phyloP scores from a whole-genome alignment of 2,329 filamentous ascomycete genomes.

The Fusarium redolens region DNA sequence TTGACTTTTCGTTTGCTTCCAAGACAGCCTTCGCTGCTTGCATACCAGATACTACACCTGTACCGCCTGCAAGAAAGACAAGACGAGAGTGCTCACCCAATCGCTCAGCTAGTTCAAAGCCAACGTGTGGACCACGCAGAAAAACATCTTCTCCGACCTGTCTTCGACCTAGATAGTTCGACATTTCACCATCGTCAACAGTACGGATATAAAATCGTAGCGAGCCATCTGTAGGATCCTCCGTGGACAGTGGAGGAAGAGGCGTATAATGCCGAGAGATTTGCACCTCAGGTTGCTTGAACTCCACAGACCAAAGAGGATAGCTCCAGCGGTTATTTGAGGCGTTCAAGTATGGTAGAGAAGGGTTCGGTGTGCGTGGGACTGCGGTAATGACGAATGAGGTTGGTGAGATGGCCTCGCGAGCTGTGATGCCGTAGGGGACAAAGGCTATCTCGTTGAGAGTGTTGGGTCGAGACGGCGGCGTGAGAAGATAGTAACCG shows the following conservation, averaged over 20 bases:
- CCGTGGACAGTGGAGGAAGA: constrained; percentile 66
- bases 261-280: constrained; percentile 94
- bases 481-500: constrained; percentile 43
- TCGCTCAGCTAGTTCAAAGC: constrained; percentile 64
- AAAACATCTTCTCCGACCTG: constrained; percentile 73
- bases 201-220: constrained; percentile 83
- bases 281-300: constrained; percentile 94
- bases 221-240: constrained; percentile 51
- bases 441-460: constrained; percentile 72
- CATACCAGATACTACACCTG: constrained; percentile 89
- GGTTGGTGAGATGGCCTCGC: constrained; percentile 72
- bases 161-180: constrained; percentile 78
- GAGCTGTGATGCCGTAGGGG: constrained; percentile 71
- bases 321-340: constrained; percentile 49
- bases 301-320: constrained; percentile 87
- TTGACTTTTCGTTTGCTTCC: constrained; percentile 47
- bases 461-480: constrained; percentile 39
- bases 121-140: constrained; percentile 81
- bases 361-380: constrained; percentile 51
- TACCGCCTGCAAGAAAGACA: constrained; percentile 91
- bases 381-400: constrained; percentile 76
- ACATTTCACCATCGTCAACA: constrained; percentile 85
- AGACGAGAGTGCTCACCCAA: constrained; percentile 57
- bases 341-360: constrained; percentile 44
- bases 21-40: constrained; percentile 78